Conservation (phyloP, 2,329 filamentous ascomycete genomes). For the Penicillium sp. region DNA sequence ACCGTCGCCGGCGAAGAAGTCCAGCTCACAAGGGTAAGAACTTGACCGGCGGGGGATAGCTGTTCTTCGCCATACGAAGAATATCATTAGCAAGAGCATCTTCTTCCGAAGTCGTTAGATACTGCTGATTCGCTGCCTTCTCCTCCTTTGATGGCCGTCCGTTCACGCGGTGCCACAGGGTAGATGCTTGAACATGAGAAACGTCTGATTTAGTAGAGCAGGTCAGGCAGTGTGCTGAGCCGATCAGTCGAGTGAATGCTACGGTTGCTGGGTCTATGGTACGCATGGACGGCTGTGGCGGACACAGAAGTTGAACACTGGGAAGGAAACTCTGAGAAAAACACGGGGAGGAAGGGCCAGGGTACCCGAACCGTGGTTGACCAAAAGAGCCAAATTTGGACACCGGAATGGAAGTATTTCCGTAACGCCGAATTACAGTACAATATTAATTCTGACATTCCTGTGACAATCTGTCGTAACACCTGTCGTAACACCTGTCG, state of each 20-base stretch:
- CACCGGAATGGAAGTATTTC: neutral
- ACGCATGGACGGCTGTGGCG: no score
- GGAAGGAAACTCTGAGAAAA: no score
- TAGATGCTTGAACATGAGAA: neutral
- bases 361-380: neutral
- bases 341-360: neutral
- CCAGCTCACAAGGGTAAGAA: neutral
- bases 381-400: no score
- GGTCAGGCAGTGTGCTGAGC: neutral
- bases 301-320: no score
- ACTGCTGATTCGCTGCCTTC: neutral
- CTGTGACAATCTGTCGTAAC: no score
- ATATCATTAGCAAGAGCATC: neutral
- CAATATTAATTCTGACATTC: neutral
- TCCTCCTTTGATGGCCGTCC: neutral
- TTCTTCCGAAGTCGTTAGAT: neutral
- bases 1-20: neutral
- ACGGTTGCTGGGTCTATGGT: neutral
- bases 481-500: no score
- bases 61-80: conserved; percentile 5
- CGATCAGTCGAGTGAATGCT: neutral
- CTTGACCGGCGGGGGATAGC: neutral
- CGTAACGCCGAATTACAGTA: neutral
- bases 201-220: neutral
- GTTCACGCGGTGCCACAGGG: neutral